Evolutionary conservation across 148 eudicot species (phyloP).

Genomic region (Limonium bicolor): DNA sequence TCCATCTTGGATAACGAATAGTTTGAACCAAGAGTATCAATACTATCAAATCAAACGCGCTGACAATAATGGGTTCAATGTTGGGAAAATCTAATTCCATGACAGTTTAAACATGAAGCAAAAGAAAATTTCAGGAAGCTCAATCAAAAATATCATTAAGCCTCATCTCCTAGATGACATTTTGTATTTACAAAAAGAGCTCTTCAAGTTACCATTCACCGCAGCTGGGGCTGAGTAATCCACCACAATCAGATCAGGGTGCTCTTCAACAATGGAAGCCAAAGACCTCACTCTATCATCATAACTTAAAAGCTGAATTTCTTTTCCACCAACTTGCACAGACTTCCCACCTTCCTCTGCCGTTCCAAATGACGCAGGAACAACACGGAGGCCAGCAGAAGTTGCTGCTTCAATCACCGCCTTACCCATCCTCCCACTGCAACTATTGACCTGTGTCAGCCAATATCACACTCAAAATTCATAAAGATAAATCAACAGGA

Average conservation of each 20-base stretch:
- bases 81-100: no score
- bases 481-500: no score
- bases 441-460: slow-evolving; percentile 85
- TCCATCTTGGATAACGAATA: background rate
- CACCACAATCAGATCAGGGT: slow-evolving; percentile 70
- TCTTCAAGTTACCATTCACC: slow-evolving; percentile 49
- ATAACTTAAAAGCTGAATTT: slow-evolving; percentile 51
- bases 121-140: no score
- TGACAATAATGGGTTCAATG: no score
- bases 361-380: slow-evolving; percentile 69
- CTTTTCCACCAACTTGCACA: slow-evolving; percentile 54
- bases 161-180: no score
- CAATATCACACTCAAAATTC: no score
- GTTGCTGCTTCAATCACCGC: slow-evolving; percentile 80
- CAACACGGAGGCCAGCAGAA: slow-evolving; percentile 51
- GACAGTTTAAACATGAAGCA: no score
- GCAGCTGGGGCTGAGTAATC: slow-evolving; percentile 83
- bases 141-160: no score
- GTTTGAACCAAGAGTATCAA: no score
- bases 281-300: slow-evolving; percentile 47
- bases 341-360: slow-evolving; percentile 46
- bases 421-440: slow-evolving; percentile 89
- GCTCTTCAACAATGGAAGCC: slow-evolving; percentile 32
- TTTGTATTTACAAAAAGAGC: no score
- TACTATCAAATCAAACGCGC: no score